A percentile compares a stretch with the other conserved stretches of the same genome.
Evolutionary conservation across 2,329 filamentous ascomycete species (phyloP).

Genomic region (Neonectria hederae): DNA sequence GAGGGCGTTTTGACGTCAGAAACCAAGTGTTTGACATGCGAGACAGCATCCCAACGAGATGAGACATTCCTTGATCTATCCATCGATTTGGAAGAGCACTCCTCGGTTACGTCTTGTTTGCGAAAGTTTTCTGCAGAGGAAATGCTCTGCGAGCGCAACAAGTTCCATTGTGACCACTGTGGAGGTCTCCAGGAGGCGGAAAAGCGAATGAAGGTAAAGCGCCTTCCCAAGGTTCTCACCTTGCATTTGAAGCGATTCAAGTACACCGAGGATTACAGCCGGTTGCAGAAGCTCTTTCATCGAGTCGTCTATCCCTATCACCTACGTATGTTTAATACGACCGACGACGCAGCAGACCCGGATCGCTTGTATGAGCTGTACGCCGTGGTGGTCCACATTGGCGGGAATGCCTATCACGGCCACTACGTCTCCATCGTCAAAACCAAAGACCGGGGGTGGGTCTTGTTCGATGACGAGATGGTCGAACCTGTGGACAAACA

Average conservation of each 20-base stretch:
- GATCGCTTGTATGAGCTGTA: slow-evolving; percentile 97
- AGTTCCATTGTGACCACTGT: slow-evolving; percentile 98
- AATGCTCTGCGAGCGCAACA: slow-evolving; percentile 98
- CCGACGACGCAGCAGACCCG: slow-evolving; percentile 91
- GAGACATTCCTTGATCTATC: slow-evolving; percentile 96
- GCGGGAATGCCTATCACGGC: slow-evolving; percentile 94
- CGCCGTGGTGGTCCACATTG: slow-evolving; percentile 96
- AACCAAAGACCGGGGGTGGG: slow-evolving; percentile 93
- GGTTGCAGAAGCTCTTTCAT: slow-evolving; percentile 95
- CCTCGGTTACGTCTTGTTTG: slow-evolving; percentile 94
- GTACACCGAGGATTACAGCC: slow-evolving; percentile 94
- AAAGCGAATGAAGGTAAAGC: slow-evolving; percentile 99
- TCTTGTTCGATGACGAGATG: slow-evolving; percentile 98
- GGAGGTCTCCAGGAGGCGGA: slow-evolving; percentile 97
- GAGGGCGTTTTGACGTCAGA: slow-evolving; percentile 95
- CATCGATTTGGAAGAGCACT: slow-evolving; percentile 94
- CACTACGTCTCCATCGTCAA: slow-evolving; percentile 99
- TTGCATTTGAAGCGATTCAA: slow-evolving; percentile 97
- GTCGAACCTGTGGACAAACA: slow-evolving; percentile 97
- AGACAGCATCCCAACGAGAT: slow-evolving; percentile 93
- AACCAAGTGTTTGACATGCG: slow-evolving; percentile 94
- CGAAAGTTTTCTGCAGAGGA: slow-evolving; percentile 97
- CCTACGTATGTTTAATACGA: slow-evolving; percentile 95
- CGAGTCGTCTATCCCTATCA: slow-evolving; percentile 97
- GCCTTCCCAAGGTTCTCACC: slow-evolving; percentile 88